phyloP scores from a whole-genome alignment of 2,329 filamentous ascomycete species.

The Sporothrix luriei region DNA sequence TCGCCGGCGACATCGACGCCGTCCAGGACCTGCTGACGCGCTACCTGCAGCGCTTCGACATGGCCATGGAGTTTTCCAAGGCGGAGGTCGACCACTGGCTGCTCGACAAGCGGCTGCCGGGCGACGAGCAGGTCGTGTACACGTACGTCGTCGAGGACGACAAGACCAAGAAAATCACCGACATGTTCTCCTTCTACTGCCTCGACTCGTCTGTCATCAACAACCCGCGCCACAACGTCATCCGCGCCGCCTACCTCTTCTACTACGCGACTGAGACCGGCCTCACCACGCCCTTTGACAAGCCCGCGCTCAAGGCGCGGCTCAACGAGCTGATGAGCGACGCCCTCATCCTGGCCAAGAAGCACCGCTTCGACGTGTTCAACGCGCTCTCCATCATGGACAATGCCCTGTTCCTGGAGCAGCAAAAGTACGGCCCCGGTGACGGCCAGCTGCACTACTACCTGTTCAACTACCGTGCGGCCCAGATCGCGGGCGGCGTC shows the following conservation, averaged over 20 bases:
- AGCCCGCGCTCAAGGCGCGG: slow-evolving; percentile 69
- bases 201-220: slow-evolving; percentile 92
- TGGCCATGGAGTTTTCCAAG: slow-evolving; percentile 77
- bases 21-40: slow-evolving; percentile 74
- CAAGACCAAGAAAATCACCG: slow-evolving; percentile 75
- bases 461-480: slow-evolving; percentile 92
- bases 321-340: slow-evolving; percentile 82
- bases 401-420: slow-evolving; percentile 87
- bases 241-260: slow-evolving; percentile 92
- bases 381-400: slow-evolving; percentile 93
- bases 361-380: slow-evolving; percentile 87
- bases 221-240: slow-evolving; percentile 72
- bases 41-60: slow-evolving; percentile 78
- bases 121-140: slow-evolving; percentile 83
- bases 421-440: slow-evolving; percentile 92
- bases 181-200: slow-evolving; percentile 96
- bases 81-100: slow-evolving; percentile 90
- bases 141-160: slow-evolving; percentile 82
- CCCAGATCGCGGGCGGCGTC: slow-evolving; percentile 82
- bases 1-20: slow-evolving; percentile 72
- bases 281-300: slow-evolving; percentile 60
- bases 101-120: slow-evolving; percentile 65
- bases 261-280: slow-evolving; percentile 90
- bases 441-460: slow-evolving; percentile 97
- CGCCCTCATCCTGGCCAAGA: slow-evolving; percentile 84